These are phyloP conservation scores for Stentor coeruleus DNA, from an alignment of 73 alveolate genomes.

Conservation along the genomic window DNA sequence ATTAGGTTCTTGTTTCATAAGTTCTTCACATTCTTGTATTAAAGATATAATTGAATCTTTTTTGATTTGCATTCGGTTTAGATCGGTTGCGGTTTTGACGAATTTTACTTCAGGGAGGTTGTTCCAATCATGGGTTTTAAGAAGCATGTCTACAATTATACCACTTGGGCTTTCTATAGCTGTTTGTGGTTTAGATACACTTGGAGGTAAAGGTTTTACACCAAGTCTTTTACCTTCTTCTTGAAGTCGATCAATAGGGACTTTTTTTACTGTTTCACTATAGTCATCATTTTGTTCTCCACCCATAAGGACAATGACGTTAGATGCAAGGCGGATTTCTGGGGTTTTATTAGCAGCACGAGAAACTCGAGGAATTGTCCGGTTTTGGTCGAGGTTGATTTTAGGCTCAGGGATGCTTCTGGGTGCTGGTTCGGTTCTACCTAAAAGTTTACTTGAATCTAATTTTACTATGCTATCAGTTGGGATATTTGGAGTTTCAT, in stretches of 20 bases:
- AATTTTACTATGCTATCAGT: slow-evolving; percentile 76
- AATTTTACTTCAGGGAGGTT: too few species aligned
- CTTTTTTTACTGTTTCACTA: slow-evolving; percentile 51
- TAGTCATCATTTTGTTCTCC: slow-evolving; percentile 40
- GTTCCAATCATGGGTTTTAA: slow-evolving; percentile 52
- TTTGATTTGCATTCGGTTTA: slow-evolving; percentile 46
- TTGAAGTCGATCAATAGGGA: slow-evolving; percentile 65
- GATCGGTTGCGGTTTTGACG: too few species aligned
- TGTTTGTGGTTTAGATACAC: slow-evolving; percentile 57
- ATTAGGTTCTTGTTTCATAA: slow-evolving; percentile 65
- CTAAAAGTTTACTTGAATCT: slow-evolving; percentile 65
- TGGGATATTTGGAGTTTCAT: slow-evolving; percentile 87
- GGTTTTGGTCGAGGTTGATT: slow-evolving; percentile 36
- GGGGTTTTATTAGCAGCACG: too few species aligned
- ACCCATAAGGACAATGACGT: slow-evolving; percentile 29
- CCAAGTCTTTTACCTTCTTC: slow-evolving; percentile 82
- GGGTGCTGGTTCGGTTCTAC: slow-evolving; percentile 66
- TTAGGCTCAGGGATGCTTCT: slow-evolving; percentile 24
- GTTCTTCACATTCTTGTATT: slow-evolving; percentile 43
- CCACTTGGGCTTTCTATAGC: slow-evolving; percentile 47
- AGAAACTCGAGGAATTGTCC: slow-evolving; percentile 46
- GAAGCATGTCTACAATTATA: slow-evolving; percentile 35
- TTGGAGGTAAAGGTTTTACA: slow-evolving; percentile 44
- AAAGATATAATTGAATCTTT: slow-evolving; percentile 47
- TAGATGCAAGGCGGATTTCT: slow-evolving; percentile 46